Conservation (phyloP, 1,139 yeast genomes). For the Candida sp. region DNA sequence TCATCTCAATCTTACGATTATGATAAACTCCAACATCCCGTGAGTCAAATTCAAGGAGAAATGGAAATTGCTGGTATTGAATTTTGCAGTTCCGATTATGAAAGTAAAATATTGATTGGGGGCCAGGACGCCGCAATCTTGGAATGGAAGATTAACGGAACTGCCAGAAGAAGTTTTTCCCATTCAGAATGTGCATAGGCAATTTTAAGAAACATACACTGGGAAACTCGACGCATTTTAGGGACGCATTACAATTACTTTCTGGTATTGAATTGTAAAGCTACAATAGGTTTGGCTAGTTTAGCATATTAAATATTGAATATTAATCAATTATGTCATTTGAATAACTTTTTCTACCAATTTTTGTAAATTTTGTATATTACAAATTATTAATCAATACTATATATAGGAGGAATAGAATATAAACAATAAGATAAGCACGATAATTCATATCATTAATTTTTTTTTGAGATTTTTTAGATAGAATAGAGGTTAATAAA, state of each 20-base stretch:
- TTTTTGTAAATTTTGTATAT: constrained; percentile 1
- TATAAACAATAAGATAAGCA: constrained; percentile 1
- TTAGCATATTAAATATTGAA: background rate
- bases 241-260: background rate
- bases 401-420: constrained; percentile 3
- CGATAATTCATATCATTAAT: background rate
- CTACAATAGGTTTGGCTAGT: background rate
- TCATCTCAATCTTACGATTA: constrained; percentile 14
- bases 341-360: background rate
- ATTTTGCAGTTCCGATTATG: constrained; percentile 21
- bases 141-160: constrained; percentile 39
- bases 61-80: constrained; percentile 45
- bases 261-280: background rate
- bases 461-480: background rate
- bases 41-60: constrained; percentile 43
- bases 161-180: constrained; percentile 41
- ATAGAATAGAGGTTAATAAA: background rate
- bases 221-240: background rate
- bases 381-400: constrained; percentile 2
- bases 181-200: constrained; percentile 26
- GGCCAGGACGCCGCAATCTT: constrained; percentile 44
- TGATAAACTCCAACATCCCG: constrained; percentile 23
- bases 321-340: too few relatives aligned
- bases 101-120: constrained; percentile 34
- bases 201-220: background rate